A percentile compares a stretch with the other conserved stretches of the same genome.
Evolutionary conservation across 805 yeast species (phyloP).

Genomic region (Metschnikowia bowlesiae): DNA sequence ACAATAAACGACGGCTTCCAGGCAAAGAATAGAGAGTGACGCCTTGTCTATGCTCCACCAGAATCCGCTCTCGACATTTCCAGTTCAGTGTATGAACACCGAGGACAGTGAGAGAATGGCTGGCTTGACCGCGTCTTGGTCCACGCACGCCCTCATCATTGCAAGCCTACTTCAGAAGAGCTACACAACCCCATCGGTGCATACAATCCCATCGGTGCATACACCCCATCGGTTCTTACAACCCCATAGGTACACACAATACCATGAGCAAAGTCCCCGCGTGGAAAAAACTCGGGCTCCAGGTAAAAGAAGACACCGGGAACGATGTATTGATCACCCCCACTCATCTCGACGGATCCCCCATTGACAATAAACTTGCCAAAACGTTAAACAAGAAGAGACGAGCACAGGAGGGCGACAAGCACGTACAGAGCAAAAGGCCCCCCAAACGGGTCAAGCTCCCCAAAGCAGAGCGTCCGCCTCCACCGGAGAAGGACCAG

Average conservation of each 20-base stretch:
- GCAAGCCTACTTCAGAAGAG: neutral
- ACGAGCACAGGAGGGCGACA: constrained; percentile 19
- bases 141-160: constrained; percentile 12
- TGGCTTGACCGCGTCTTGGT: neutral
- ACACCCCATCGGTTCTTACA: neutral
- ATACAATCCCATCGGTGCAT: neutral
- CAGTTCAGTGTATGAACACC: too few species aligned
- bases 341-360: constrained; percentile 42
- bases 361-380: constrained; percentile 38
- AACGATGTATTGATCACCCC: constrained; percentile 44
- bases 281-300: constrained; percentile 75
- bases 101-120: too few species aligned
- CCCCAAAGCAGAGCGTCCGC: constrained; percentile 62
- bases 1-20: too few species aligned
- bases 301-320: constrained; percentile 46
- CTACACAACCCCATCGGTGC: too few species aligned
- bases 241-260: neutral
- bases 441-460: constrained; percentile 67
- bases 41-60: too few species aligned
- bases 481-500: constrained; percentile 78
- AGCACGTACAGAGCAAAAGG: constrained; percentile 34
- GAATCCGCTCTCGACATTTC: too few species aligned
- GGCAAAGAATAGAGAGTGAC: too few species aligned
- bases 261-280: constrained; percentile 53
- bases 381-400: constrained; percentile 38